Conservation (phyloP, 768 basidiomycete species). For the Termitomyces sp. region DNA sequence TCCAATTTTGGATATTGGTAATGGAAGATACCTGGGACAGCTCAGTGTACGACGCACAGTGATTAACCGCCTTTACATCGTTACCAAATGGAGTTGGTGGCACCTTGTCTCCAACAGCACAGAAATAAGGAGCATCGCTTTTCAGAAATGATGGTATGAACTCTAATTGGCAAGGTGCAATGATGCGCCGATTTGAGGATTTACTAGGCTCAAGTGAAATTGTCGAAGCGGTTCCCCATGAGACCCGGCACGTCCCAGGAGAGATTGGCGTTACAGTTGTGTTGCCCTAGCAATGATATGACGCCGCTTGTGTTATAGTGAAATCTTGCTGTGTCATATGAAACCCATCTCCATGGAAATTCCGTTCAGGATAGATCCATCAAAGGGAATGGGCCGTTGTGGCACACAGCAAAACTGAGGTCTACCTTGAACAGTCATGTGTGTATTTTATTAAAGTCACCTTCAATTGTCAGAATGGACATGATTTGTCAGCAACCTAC, state of each 20-base stretch:
- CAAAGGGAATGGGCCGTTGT: too few species aligned
- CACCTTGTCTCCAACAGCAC: background rate
- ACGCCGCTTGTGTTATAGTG: background rate
- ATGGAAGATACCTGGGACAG: background rate
- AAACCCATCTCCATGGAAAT: background rate
- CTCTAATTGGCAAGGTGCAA: background rate
- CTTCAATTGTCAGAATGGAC: too few species aligned
- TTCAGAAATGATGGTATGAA: background rate
- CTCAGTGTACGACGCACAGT: background rate
- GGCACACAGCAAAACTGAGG: too few species aligned
- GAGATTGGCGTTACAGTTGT: background rate
- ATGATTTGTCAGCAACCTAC: too few species aligned
- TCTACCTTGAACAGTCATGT: too few species aligned
- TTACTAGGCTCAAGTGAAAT: background rate
- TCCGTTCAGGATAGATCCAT: too few species aligned
- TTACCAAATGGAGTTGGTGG: background rate
- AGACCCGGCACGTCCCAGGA: background rate
- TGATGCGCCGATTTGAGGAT: background rate
- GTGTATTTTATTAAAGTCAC: too few species aligned
- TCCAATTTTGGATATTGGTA: too few species aligned
- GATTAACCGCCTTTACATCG: background rate
- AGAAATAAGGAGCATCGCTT: background rate
- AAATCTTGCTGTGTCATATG: background rate
- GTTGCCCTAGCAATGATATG: background rate
- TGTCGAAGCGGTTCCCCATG: too few species aligned